Conservation (phyloP, 208 protist species). For the Naegleria lovaniensis region DNA sequence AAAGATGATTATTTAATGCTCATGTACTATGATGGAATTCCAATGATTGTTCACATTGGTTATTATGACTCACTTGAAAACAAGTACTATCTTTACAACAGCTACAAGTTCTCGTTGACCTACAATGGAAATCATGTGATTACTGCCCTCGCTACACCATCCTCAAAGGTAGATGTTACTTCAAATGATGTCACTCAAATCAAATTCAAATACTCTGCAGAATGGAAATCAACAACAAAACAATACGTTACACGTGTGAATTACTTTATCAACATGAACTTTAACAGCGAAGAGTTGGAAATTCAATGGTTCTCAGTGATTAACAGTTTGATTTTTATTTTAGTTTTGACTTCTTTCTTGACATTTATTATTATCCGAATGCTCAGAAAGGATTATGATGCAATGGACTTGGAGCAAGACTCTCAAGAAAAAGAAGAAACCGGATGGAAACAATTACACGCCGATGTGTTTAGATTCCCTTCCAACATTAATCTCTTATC, state of each 20-base stretch:
- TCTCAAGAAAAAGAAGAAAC: constrained; percentile 60
- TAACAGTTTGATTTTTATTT: constrained; percentile 72
- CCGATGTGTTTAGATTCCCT: constrained; percentile 69
- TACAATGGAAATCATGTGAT: not conserved
- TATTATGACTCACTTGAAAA: not conserved
- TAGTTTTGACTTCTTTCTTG: constrained; percentile 65
- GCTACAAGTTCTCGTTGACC: not conserved
- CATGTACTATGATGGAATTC: constrained; percentile 24
- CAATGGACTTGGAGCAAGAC: constrained; percentile 53
- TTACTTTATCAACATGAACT: not conserved
- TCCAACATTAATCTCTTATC: constrained; percentile 30
- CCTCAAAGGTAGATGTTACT: not conserved
- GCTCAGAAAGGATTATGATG: constrained; percentile 60
- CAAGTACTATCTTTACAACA: not conserved
- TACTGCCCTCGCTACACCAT: not conserved
- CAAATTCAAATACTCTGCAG: not conserved
- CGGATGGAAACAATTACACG: constrained; percentile 78
- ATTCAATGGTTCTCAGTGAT: constrained; percentile 81
- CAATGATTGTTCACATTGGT: constrained; percentile 22
- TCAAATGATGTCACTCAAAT: not conserved
- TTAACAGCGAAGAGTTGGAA: constrained; percentile 50
- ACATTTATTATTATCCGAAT: constrained; percentile 66
- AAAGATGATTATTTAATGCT: not conserved
- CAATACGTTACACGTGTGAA: not conserved
- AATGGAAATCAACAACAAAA: constrained; percentile 2